Evolutionary conservation across 345 rosid genomes (phyloP).

Genomic region (Citrus maxima): DNA sequence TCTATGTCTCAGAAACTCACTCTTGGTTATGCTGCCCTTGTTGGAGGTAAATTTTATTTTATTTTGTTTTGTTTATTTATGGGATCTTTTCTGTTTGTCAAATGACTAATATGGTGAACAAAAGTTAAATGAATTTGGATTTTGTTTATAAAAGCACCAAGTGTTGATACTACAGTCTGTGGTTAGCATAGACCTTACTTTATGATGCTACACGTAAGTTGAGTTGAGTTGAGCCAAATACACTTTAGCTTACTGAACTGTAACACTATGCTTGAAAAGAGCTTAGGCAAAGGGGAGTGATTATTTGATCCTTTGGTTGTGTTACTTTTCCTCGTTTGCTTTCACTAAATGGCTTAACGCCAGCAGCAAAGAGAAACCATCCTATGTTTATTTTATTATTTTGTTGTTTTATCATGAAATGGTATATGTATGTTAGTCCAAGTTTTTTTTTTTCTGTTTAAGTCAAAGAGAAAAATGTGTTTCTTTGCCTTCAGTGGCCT

Average conservation of each 20-base stretch:
- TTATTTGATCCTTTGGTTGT: no score
- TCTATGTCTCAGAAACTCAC: constrained; percentile 67
- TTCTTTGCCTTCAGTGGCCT: not conserved
- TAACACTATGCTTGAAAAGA: not conserved
- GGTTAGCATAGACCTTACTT: not conserved
- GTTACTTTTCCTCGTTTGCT: not conserved
- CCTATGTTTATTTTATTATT: not conserved
- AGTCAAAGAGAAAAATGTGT: not conserved
- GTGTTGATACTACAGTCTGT: not conserved
- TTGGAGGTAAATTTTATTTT: constrained; percentile 50
- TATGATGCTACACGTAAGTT: not conserved
- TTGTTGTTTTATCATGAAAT: not conserved
- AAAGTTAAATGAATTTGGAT: not conserved
- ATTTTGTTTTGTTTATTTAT: not conserved
- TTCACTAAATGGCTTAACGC: not conserved
- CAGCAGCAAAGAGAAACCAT: not conserved
- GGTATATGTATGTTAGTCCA: not conserved
- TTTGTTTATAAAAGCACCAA: not conserved
- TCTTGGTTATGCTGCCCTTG: constrained; percentile 58
- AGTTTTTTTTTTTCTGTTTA: no score
- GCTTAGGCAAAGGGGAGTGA: no score
- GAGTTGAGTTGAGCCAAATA: not conserved
- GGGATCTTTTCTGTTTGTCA: not conserved
- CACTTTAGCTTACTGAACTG: no score
- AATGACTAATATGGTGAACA: not conserved